A percentile compares a stretch with the other conserved stretches of the same genome.
phyloP scores from a whole-genome alignment of 805 yeast species.

The Candida krabiensis region DNA sequence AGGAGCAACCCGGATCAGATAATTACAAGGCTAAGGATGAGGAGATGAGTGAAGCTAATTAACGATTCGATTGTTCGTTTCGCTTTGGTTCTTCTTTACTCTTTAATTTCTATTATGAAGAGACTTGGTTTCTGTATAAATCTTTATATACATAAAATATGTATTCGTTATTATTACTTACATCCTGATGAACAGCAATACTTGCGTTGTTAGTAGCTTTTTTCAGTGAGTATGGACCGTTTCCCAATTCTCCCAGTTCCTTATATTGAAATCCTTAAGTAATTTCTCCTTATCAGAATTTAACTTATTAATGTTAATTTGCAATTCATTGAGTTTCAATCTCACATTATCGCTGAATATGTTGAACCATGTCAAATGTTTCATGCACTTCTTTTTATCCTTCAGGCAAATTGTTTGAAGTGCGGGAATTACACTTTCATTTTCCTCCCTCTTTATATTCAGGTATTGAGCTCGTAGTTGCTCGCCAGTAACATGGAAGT shows the following conservation, averaged over 20 bases:
- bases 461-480: slow-evolving; percentile 16
- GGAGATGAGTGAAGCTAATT: slow-evolving; percentile 34
- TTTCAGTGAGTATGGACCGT: too few relatives aligned
- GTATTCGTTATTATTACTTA: too few relatives aligned
- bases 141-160: too few relatives aligned
- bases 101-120: too few relatives aligned
- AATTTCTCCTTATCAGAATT: slow-evolving; percentile 31
- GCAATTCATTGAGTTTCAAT: slow-evolving; percentile 30
- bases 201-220: too few relatives aligned
- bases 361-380: slow-evolving; percentile 42
- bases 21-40: slow-evolving; percentile 27
- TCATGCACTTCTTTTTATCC: slow-evolving; percentile 56
- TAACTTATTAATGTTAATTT: slow-evolving; percentile 17
- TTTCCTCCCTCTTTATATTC: slow-evolving; percentile 10
- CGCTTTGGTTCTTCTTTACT: too few relatives aligned
- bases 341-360: slow-evolving; percentile 38
- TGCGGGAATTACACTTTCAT: slow-evolving; percentile 9
- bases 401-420: slow-evolving; percentile 42
- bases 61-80: too few relatives aligned
- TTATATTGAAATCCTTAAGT: slow-evolving; percentile 39
- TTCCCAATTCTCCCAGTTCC: slow-evolving; percentile 32
- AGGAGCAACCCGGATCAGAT: slow-evolving; percentile 26
- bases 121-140: too few relatives aligned
- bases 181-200: too few relatives aligned
- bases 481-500: slow-evolving; percentile 8